These are phyloP conservation scores for Nymphaea thermarum DNA, from an alignment of 164 flowering plant genomes.

Conservation along the genomic window DNA sequence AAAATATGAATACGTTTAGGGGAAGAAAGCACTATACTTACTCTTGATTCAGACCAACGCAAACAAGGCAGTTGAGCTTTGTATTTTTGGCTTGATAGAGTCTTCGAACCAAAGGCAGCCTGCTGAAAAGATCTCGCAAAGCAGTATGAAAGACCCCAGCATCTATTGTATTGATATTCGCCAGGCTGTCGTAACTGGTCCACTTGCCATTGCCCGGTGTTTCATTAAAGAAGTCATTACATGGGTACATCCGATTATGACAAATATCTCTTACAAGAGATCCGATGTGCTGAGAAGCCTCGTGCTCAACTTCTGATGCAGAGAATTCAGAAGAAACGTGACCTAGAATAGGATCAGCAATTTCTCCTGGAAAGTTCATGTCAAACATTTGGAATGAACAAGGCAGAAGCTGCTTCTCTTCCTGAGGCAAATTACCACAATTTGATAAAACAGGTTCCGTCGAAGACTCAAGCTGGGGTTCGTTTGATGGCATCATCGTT, in stretches of 20 bases:
- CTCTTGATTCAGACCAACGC: background rate
- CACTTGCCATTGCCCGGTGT: background rate
- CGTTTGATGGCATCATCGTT: constrained; percentile 18
- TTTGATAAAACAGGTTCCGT: background rate
- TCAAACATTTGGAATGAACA: constrained; percentile 82
- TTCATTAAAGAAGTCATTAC: constrained; percentile 8
- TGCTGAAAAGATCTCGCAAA: constrained; percentile 6
- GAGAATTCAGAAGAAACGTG: constrained; percentile 24
- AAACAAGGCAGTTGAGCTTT: constrained; percentile 1
- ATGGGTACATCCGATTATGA: constrained; percentile 12
- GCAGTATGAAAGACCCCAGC: constrained; percentile 19
- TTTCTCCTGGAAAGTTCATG: constrained; percentile 63
- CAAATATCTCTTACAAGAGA: constrained; percentile 38
- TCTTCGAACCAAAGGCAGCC: background rate
- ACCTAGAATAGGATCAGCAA: constrained; percentile 25
- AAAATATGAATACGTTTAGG: too few relatives aligned
- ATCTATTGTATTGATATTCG: constrained; percentile 12
- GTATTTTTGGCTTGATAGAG: background rate
- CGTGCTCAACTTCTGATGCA: constrained; percentile 21
- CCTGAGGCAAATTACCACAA: constrained; percentile 18
- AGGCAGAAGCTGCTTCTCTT: constrained; percentile 66
- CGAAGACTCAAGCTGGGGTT: constrained; percentile 11
- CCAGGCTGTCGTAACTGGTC: background rate
- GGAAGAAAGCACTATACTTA: background rate
- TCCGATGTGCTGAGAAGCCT: constrained; percentile 37